These are phyloP conservation scores for Cladobotryum protrusum DNA, from an alignment of 2,329 filamentous ascomycete species.

Conservation along the genomic window DNA sequence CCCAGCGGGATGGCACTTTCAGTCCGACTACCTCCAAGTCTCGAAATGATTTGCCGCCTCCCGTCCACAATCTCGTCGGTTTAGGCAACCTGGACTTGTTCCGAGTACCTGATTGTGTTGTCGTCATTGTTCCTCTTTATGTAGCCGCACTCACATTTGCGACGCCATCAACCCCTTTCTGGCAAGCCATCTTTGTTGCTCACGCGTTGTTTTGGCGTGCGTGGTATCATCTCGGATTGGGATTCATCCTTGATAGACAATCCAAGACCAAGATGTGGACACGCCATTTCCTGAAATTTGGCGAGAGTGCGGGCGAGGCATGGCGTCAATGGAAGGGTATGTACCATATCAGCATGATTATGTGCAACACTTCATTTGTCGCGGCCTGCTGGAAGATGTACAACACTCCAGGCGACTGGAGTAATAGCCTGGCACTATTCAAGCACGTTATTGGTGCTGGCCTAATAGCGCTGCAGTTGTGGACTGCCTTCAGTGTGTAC, in stretches of 20 bases:
- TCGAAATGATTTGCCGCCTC: conserved; percentile 45
- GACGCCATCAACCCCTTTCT: conserved; percentile 69
- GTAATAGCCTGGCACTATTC: conserved; percentile 74
- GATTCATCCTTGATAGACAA: conserved; percentile 76
- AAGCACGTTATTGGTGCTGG: conserved; percentile 79
- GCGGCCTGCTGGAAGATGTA: conserved; percentile 98
- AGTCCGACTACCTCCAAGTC: conserved; percentile 18
- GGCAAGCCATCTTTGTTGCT: conserved; percentile 71
- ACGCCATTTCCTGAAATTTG: conserved; percentile 94
- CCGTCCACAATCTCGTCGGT: conserved; percentile 79
- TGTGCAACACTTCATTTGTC: conserved; percentile 84
- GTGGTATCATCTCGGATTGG: conserved; percentile 88
- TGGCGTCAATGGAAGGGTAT: conserved; percentile 98
- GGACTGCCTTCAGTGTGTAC: conserved; percentile 90
- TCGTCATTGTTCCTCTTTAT: conserved; percentile 70
- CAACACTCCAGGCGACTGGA: conserved; percentile 76
- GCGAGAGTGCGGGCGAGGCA: conserved; percentile 81
- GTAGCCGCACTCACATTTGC: conserved; percentile 65
- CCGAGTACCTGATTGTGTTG: conserved; percentile 76
- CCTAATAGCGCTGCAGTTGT: conserved; percentile 79
- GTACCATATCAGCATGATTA: conserved; percentile 85
- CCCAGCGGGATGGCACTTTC: conserved; percentile 18
- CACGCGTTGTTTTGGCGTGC: conserved; percentile 80
- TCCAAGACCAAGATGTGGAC: conserved; percentile 93
- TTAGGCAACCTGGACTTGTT: conserved; percentile 80